Percentiles rank a stretch among this genome's conserved stretches.
phyloP scores from a whole-genome alignment of 1,284 basidiomycete genomes.

The Ceratobasidium theobromae region DNA sequence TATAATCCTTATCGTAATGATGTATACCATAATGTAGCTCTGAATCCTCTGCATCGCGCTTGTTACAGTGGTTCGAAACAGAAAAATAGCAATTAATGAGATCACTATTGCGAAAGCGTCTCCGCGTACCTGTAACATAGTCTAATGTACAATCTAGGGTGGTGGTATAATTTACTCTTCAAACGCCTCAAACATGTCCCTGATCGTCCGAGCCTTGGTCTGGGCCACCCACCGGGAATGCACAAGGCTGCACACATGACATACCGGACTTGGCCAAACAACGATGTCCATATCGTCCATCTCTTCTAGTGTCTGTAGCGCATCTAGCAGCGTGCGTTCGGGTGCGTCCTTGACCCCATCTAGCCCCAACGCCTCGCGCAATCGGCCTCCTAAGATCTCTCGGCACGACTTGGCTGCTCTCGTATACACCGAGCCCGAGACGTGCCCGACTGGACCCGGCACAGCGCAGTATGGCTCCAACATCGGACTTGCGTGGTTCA shows the following conservation, averaged over 20 bases:
- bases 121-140: too few species aligned
- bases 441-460: slow-evolving; percentile 8
- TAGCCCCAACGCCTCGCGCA: slow-evolving; percentile 4
- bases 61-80: slow-evolving; percentile 8
- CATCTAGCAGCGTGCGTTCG: background rate
- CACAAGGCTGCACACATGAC: slow-evolving; percentile 9
- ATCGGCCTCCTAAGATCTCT: background rate
- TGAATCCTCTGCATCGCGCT: background rate
- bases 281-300: slow-evolving; percentile 22
- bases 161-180: background rate
- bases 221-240: slow-evolving; percentile 15
- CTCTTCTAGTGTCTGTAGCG: slow-evolving; percentile 7
- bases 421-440: background rate
- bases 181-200: slow-evolving; percentile 16
- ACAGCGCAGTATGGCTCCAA: slow-evolving; percentile 7
- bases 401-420: slow-evolving; percentile 15
- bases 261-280: slow-evolving; percentile 14
- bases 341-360: background rate
- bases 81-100: slow-evolving; percentile 18
- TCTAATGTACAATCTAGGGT: background rate
- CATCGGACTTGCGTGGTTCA: background rate
- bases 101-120: background rate
- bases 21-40: background rate
- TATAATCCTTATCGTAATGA: background rate
- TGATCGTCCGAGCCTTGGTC: slow-evolving; percentile 2